A percentile compares a stretch with the other conserved stretches of the same genome.
phyloP scores from a whole-genome alignment of 1,139 yeast species.

The Nakaseomyces uthaithaninus region DNA sequence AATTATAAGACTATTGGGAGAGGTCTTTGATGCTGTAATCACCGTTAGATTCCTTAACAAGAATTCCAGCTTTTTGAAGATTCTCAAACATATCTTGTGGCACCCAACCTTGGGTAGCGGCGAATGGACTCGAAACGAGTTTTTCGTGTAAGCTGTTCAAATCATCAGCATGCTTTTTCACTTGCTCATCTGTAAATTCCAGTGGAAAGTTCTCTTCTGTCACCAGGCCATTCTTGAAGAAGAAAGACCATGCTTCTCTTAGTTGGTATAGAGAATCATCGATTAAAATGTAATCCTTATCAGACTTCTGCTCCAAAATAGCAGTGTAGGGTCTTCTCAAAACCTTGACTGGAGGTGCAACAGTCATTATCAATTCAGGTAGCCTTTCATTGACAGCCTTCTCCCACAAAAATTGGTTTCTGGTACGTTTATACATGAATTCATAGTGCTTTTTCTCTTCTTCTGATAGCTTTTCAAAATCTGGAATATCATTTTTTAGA shows the following conservation, averaged over 20 bases:
- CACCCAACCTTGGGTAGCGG: constrained; percentile 91
- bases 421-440: constrained; percentile 79
- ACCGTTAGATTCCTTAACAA: constrained; percentile 42
- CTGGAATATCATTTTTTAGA: constrained; percentile 64
- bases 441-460: constrained; percentile 71
- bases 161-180: constrained; percentile 47
- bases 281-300: constrained; percentile 56
- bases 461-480: constrained; percentile 57
- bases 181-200: constrained; percentile 45
- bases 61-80: constrained; percentile 56
- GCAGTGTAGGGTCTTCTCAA: constrained; percentile 60
- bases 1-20: neutral
- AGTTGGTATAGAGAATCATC: constrained; percentile 66
- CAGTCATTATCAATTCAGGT: constrained; percentile 63
- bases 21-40: constrained; percentile 32
- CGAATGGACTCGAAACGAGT: constrained; percentile 66
- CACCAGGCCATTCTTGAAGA: constrained; percentile 54
- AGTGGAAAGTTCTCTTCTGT: constrained; percentile 47
- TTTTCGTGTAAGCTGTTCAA: constrained; percentile 62
- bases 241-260: constrained; percentile 65
- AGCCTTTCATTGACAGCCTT: constrained; percentile 55
- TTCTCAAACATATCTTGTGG: constrained; percentile 86
- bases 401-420: constrained; percentile 89
- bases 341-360: constrained; percentile 66
- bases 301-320: constrained; percentile 53